These are phyloP conservation scores for Leccinellum luteum DNA, from an alignment of 768 basidiomycete species.

Conservation along the genomic window DNA sequence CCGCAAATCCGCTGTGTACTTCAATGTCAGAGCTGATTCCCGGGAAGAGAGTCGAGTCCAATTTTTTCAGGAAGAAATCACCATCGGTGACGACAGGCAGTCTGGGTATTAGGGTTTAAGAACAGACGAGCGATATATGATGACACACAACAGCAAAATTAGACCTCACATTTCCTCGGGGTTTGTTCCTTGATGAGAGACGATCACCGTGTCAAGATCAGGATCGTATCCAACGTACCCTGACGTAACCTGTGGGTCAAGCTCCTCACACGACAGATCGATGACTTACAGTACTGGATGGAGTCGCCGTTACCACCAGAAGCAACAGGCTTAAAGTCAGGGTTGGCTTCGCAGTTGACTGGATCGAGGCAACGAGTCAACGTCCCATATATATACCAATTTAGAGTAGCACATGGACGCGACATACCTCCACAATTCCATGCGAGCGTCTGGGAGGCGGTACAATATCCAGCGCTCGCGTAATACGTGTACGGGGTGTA, in stretches of 20 bases:
- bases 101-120: no score
- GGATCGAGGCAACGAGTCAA: background rate
- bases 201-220: conserved; percentile 39
- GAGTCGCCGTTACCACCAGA: conserved; percentile 45
- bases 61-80: conserved; percentile 32
- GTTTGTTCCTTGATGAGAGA: conserved; percentile 38
- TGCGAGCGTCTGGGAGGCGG: conserved; percentile 37
- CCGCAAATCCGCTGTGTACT: conserved; percentile 47
- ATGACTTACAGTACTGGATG: conserved; percentile 46
- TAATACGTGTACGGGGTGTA: conserved; percentile 51
- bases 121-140: background rate
- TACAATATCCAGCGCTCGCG: conserved; percentile 52
- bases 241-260: conserved; percentile 14
- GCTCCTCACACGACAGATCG: background rate
- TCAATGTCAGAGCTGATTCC: conserved; percentile 41
- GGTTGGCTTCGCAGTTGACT: conserved; percentile 36
- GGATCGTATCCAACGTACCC: conserved; percentile 60
- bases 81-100: conserved; percentile 46
- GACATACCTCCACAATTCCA: conserved; percentile 57
- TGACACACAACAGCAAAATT: background rate
- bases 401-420: background rate
- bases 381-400: background rate
- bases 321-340: no score
- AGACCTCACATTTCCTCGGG: conserved; percentile 25
- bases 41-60: conserved; percentile 47